Percentiles rank a stretch among this genome's conserved stretches.
Conservation (phyloP, 352 stramenopile species). For the Phytophthora vignae region DNA sequence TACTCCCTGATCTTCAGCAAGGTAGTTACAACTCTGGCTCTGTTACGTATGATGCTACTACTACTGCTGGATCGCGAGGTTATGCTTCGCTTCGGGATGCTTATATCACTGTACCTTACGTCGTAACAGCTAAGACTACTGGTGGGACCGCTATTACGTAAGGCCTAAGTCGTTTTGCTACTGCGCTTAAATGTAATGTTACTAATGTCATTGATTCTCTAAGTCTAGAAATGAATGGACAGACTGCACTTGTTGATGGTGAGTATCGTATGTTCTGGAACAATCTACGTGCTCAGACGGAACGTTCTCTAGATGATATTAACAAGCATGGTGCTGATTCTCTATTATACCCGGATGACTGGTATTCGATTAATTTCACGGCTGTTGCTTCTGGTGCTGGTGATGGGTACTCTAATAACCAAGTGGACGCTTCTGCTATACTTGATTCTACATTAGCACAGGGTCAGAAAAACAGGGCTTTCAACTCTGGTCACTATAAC, state of each 20-base stretch:
- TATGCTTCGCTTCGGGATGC: neutral
- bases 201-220: neutral
- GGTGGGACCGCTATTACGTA: neutral
- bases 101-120: neutral
- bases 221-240: neutral
- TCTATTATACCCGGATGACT: neutral
- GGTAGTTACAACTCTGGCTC: neutral
- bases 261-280: neutral
- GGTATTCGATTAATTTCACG: neutral
- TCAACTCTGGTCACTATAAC: neutral
- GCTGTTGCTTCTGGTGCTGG: neutral
- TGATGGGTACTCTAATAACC: conserved; percentile 4
- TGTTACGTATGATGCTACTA: neutral
- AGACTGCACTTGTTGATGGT: neutral
- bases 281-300: neutral
- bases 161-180: neutral
- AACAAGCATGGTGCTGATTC: conserved; percentile 2
- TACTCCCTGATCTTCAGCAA: neutral
- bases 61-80: neutral
- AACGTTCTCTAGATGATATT: neutral
- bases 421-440: rapidly evolving
- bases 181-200: neutral
- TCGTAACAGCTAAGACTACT: neutral
- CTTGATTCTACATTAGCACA: neutral
- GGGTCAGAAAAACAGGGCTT: neutral